A percentile compares a stretch with the other conserved stretches of the same genome.
Conservation (phyloP, 805 yeast species). For the Metschnikowia drakensbergensis region DNA sequence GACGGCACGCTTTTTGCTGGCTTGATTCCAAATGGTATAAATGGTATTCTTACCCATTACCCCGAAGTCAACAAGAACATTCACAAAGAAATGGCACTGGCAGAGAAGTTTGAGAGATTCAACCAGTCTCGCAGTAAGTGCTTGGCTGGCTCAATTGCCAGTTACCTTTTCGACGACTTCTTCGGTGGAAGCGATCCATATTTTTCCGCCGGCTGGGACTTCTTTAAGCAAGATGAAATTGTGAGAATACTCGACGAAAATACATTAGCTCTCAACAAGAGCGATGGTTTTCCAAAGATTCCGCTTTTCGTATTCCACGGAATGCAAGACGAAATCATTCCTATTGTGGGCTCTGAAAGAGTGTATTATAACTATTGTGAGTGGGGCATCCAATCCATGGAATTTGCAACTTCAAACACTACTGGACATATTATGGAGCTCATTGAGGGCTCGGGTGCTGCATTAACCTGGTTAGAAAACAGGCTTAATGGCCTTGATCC, state of each 20-base stretch:
- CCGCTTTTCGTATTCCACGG: constrained; percentile 28
- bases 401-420: constrained; percentile 24
- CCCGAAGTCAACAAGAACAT: constrained; percentile 19
- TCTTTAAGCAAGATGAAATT: constrained; percentile 1
- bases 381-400: constrained; percentile 27
- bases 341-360: constrained; percentile 16
- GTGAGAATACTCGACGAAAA: constrained; percentile 5
- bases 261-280: constrained; percentile 6
- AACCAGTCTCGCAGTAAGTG: constrained; percentile 2
- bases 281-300: constrained; percentile 19
- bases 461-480: constrained; percentile 13
- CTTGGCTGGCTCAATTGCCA: constrained; percentile 2
- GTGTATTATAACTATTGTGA: constrained; percentile 29
- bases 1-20: constrained; percentile 30
- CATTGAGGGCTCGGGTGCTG: constrained; percentile 14
- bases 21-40: constrained; percentile 26
- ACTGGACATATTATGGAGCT: constrained; percentile 28
- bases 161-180: neutral
- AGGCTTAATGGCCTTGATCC: constrained; percentile 12
- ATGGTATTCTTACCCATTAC: constrained; percentile 31
- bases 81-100: neutral
- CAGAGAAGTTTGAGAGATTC: neutral
- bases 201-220: constrained; percentile 4
- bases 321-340: constrained; percentile 22
- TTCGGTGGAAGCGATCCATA: constrained; percentile 8